Base-by-base conservation (phyloP, 202 grass and related monocot species). In the Saccharum hybrid region DNA sequence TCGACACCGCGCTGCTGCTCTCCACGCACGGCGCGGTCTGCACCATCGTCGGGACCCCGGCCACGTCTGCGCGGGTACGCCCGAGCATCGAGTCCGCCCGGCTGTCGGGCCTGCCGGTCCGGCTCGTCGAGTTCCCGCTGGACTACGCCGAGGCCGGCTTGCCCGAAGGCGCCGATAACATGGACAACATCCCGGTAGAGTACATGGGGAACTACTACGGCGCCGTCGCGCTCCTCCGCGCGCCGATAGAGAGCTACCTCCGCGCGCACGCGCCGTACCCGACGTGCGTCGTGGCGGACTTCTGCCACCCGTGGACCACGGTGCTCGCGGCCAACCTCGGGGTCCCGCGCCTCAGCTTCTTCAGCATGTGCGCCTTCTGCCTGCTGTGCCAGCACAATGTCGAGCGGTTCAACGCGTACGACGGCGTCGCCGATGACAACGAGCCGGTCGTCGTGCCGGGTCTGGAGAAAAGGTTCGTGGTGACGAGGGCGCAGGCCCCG, bases 1-100 rank as follows among this genome's bases (percentile, higher is more conserved):
- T 83, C 7, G 90, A 92, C 83, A 89, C 88, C 26, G 90, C 87
- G 11, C 70, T 72, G 22, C 90, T 87, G 19, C 86, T 92, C 8
- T 63, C 87, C 38, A 62, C 54, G 30, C 88, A 86, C 56, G 77
- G 77, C 33, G 82, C 68, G 4, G 2, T 77, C 16, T 66, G 74
- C 75, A 93, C 82, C 76, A 34, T 93, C 75, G 62, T 83, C 66
- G 84, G 3, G 8, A 88, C 88, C 15, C 91, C 82, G 4, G 39
- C 81, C 79, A 88, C 84, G 67, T 65, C 75, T 0, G 88, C 75
- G 38, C 69, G 72, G 9, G 40, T 83, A 7, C 85, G 74, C 26
- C 87, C 33, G 16, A 85, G 66, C 33, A 21, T 92, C 43, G 83
- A 84, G 3, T 76, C 42, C 13, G 77, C 71, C 19, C 37, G 10